These are phyloP conservation scores for Avena eriantha DNA, from an alignment of 176 grass and related monocot genomes.

Conservation along the genomic window DNA sequence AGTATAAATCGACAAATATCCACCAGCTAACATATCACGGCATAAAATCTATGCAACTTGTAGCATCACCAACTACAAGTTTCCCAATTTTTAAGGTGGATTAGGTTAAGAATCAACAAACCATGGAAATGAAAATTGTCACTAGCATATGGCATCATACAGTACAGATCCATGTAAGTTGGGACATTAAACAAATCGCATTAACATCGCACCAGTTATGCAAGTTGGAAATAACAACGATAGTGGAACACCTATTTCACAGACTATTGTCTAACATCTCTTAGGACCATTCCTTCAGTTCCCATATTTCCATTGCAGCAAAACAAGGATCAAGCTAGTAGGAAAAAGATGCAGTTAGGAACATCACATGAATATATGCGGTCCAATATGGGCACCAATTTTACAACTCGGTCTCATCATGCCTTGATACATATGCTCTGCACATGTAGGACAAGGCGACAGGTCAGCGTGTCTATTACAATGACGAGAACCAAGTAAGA, in stretches of 20 bases:
- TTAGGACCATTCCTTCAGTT: neutral
- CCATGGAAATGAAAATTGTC: neutral
- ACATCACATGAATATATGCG: slow-evolving; percentile 34
- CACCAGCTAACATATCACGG: neutral
- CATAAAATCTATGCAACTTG: neutral
- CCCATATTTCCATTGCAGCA: neutral
- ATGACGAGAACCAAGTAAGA: slow-evolving; percentile 10
- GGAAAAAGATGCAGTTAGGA: neutral
- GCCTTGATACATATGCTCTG: slow-evolving; percentile 8
- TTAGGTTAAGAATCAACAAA: neutral
- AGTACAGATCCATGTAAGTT: neutral
- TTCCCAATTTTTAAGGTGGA: neutral
- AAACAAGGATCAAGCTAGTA: neutral
- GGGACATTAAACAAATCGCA: neutral
- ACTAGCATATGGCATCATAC: neutral
- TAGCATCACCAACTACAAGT: neutral
- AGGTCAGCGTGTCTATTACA: slow-evolving; percentile 1
- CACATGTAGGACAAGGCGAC: slow-evolving; percentile 7
- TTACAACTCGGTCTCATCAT: slow-evolving; percentile 25
- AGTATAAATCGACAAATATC: neutral
- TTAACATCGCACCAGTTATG: neutral
- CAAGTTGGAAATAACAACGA: neutral
- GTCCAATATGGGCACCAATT: slow-evolving; percentile 27
- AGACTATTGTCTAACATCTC: neutral
- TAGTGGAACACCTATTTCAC: neutral